Conservation (phyloP, 257 asterid species). For the Penstemon newberryi region DNA sequence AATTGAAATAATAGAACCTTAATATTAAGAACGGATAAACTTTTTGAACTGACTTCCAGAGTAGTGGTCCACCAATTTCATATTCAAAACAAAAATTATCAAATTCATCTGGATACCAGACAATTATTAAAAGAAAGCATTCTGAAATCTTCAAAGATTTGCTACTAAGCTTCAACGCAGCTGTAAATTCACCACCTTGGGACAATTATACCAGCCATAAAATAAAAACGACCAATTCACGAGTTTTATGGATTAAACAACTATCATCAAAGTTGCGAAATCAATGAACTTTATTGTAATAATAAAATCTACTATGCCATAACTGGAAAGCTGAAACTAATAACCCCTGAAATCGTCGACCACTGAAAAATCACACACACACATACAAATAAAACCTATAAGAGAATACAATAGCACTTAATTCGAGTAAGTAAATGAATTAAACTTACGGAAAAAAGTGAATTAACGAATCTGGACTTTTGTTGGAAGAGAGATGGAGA, state of each 20-base stretch:
- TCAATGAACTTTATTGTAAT: background rate
- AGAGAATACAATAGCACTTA: background rate
- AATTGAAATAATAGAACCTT: background rate
- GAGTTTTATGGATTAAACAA: background rate
- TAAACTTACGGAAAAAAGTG: conserved; percentile 53
- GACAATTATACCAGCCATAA: background rate
- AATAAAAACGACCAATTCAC: conserved; percentile 15
- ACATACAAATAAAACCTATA: background rate
- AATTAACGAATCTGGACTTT: conserved; percentile 38
- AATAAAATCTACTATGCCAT: background rate
- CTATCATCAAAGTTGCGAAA: background rate
- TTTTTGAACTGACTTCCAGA: background rate
- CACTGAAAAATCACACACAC: background rate
- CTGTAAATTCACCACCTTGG: background rate
- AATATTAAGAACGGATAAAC: background rate
- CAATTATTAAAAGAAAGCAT: background rate
- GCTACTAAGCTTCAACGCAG: background rate
- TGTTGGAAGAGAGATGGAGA: conserved; percentile 36
- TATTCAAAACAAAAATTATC: no score
- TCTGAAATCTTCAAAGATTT: background rate
- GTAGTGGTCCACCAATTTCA: no score
- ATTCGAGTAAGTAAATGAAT: no score
- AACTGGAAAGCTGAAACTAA: conserved; percentile 14
- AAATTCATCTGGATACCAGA: no score
- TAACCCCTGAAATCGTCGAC: background rate